Percentiles rank a stretch among this genome's conserved stretches.
phyloP scores from a whole-genome alignment of 169 alveolate species.

The Eimeria mitis region DNA sequence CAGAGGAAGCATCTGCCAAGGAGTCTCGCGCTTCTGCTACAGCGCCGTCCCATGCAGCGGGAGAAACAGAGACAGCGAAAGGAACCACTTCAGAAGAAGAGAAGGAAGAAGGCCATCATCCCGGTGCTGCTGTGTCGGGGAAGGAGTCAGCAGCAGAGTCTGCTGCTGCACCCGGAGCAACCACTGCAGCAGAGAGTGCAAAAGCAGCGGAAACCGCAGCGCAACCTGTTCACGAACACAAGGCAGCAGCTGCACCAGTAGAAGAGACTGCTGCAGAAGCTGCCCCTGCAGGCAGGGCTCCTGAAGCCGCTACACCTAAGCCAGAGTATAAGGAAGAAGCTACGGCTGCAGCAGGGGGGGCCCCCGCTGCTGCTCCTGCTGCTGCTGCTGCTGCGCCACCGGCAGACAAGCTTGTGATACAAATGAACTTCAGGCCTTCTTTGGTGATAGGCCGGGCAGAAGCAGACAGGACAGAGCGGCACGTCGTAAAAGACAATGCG shows the following conservation, averaged over 20 bases:
- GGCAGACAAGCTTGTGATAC: slow-evolving; percentile 4
- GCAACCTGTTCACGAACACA: not conserved
- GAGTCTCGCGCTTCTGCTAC: not conserved
- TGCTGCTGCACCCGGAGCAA: not conserved
- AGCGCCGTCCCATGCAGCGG: not conserved
- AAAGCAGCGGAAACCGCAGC: not conserved
- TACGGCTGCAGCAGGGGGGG: not conserved
- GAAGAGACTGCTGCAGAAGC: not conserved
- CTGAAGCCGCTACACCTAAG: not conserved
- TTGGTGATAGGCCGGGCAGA: not conserved
- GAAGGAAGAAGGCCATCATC: not conserved
- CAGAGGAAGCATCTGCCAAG: not conserved
- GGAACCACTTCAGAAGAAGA: not conserved
- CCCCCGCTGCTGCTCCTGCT: slow-evolving; percentile 13
- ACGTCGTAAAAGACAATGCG: not conserved
- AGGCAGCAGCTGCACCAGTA: not conserved
- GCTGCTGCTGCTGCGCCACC: slow-evolving; percentile 4
- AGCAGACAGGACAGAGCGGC: slow-evolving; percentile 20
- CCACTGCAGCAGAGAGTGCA: not conserved
- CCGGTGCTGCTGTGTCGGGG: not conserved
- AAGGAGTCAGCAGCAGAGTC: not conserved
- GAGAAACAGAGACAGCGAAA: not conserved
- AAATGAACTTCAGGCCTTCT: slow-evolving; percentile 17
- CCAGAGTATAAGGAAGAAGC: not conserved
- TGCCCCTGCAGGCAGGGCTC: not conserved